phyloP scores from a whole-genome alignment of 257 asterid species.

The Cynanchum wilfordii region DNA sequence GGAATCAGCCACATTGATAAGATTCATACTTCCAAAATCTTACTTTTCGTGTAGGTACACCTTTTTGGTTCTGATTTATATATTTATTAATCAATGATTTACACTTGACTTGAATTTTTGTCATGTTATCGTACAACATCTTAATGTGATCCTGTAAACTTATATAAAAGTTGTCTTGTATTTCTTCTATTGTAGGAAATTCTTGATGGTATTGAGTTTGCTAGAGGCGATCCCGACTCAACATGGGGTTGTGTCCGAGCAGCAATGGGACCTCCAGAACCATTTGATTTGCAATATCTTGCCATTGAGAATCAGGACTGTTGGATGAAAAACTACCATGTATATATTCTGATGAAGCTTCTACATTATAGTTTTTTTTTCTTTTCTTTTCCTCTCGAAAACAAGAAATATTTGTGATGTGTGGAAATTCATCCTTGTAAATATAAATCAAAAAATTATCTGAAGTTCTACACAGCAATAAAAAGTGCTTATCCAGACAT shows the following conservation, averaged over 20 bases:
- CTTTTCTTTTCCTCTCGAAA: not conserved
- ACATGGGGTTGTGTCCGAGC: slow-evolving; percentile 88
- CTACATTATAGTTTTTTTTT: not conserved
- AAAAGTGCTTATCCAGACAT: slow-evolving; percentile 69
- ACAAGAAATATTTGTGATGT: not conserved
- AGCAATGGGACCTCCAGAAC: slow-evolving; percentile 79
- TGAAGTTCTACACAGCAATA: slow-evolving; percentile 69
- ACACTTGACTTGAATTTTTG: not conserved
- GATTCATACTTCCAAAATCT: slow-evolving; percentile 60
- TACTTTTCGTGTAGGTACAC: slow-evolving; percentile 67
- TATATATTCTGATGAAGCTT: slow-evolving; percentile 7
- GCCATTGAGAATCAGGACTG: slow-evolving; percentile 94
- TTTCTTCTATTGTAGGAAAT: slow-evolving; percentile 47
- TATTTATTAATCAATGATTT: not conserved
- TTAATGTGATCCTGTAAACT: not conserved
- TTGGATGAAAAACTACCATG: slow-evolving; percentile 58
- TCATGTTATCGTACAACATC: too few relatives aligned
- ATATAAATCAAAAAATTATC: slow-evolving; percentile 71
- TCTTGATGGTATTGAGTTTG: slow-evolving; percentile 87
- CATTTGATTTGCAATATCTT: slow-evolving; percentile 73
- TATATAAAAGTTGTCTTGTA: not conserved
- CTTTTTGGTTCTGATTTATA: slow-evolving; percentile 9
- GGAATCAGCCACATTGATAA: slow-evolving; percentile 84
- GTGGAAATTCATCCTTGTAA: not conserved
- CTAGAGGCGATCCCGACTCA: slow-evolving; percentile 63